These are phyloP conservation scores for Suillus fuscotomentosus DNA, from an alignment of 768 basidiomycete species.

Conservation along the genomic window DNA sequence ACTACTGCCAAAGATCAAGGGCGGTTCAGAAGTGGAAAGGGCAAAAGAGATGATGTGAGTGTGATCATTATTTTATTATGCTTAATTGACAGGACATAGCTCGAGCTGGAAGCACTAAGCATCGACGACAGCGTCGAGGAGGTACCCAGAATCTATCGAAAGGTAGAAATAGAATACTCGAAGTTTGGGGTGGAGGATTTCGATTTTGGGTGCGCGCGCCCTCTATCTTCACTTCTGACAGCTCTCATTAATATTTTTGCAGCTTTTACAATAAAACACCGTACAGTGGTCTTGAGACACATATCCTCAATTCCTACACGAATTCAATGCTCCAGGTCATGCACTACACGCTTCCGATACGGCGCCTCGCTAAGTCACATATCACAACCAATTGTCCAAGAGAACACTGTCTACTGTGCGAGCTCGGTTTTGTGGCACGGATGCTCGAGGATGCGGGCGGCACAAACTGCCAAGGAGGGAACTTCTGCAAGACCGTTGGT, in stretches of 20 bases:
- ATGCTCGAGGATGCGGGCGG: conserved; percentile 97
- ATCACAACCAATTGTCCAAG: conserved; percentile 84
- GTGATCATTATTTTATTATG: background rate
- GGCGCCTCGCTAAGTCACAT: conserved; percentile 85
- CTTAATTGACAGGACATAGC: conserved; percentile 29
- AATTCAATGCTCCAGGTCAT: conserved; percentile 89
- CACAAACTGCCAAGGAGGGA: conserved; percentile 93
- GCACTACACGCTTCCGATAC: conserved; percentile 78
- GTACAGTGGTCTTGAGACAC: conserved; percentile 92
- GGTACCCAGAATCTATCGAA: conserved; percentile 80
- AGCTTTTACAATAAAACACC: conserved; percentile 94
- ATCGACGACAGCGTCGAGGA: conserved; percentile 54
- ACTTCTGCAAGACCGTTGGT: conserved; percentile 93
- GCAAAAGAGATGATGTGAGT: conserved; percentile 46
- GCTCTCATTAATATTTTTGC: conserved; percentile 3
- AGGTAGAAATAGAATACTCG: conserved; percentile 97
- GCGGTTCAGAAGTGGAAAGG: conserved; percentile 86
- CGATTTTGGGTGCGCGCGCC: conserved; percentile 80
- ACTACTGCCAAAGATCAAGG: conserved; percentile 54
- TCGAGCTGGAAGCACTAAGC: conserved; percentile 51
- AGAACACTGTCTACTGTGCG: conserved; percentile 93
- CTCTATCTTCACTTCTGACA: background rate
- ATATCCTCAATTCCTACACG: conserved; percentile 96
- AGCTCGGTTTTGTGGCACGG: conserved; percentile 88
- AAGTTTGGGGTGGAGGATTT: conserved; percentile 99